A percentile compares a stretch with the other conserved stretches of the same genome.
Evolutionary conservation across 2,329 filamentous ascomycete species (phyloP).

Genomic region (Hortaea sp.): DNA sequence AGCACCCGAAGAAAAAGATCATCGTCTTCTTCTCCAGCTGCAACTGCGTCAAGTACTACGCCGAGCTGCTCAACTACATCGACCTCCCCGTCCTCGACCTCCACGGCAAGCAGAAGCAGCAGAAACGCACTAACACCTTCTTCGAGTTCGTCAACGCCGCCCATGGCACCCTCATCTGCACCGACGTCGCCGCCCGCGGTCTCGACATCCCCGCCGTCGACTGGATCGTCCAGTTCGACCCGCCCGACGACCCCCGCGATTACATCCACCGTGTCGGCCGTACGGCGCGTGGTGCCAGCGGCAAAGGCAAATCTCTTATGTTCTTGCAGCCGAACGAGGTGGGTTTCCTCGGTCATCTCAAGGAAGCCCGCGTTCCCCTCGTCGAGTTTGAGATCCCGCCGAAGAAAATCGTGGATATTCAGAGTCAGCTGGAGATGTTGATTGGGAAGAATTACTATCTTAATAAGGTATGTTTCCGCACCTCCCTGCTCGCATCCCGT

Average conservation of each 20-base stretch:
- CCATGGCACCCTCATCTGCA: slow-evolving; percentile 84
- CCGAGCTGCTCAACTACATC: slow-evolving; percentile 94
- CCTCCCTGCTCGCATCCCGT: not conserved
- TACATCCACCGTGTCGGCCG: slow-evolving; percentile 96
- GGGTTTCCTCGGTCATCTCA: slow-evolving; percentile 83
- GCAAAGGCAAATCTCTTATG: slow-evolving; percentile 79
- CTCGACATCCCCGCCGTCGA: slow-evolving; percentile 93
- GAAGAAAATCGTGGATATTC: slow-evolving; percentile 82
- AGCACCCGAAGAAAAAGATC: slow-evolving; percentile 89
- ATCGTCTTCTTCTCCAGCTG: slow-evolving; percentile 83
- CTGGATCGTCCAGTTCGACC: slow-evolving; percentile 94
- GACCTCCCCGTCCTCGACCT: slow-evolving; percentile 80
- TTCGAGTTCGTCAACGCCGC: slow-evolving; percentile 89
- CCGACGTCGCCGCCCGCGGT: slow-evolving; percentile 88
- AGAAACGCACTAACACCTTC: slow-evolving; percentile 97
- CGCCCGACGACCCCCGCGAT: slow-evolving; percentile 48
- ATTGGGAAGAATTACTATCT: slow-evolving; percentile 95
- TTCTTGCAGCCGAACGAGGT: slow-evolving; percentile 89
- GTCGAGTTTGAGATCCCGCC: slow-evolving; percentile 92
- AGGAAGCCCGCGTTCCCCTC: slow-evolving; percentile 82
- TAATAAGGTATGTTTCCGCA: slow-evolving; percentile 55
- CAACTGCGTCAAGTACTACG: slow-evolving; percentile 90
- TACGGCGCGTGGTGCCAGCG: slow-evolving; percentile 74
- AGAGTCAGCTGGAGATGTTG: slow-evolving; percentile 73
- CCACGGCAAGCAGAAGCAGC: slow-evolving; percentile 95